A percentile compares a stretch with the other conserved stretches of the same genome.
Evolutionary conservation across 2,329 filamentous ascomycete genomes (phyloP).

Genomic region (Epichloe glyceriae): DNA sequence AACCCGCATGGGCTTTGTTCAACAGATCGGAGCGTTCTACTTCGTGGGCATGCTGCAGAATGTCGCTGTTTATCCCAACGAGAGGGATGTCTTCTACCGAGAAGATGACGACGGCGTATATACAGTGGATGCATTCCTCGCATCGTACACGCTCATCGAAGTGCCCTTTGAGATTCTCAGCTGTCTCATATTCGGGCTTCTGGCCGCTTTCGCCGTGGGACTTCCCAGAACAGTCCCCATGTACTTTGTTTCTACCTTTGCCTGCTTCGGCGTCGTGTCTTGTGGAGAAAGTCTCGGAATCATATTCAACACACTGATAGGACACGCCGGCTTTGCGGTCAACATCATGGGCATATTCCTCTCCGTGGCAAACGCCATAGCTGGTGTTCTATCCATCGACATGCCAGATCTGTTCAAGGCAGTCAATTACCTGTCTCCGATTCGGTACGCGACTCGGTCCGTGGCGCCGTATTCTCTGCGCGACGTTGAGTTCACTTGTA

Average conservation of each 20-base stretch:
- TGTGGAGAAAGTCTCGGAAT: slow-evolving; percentile 68
- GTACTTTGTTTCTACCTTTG: slow-evolving; percentile 55
- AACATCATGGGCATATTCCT: slow-evolving; percentile 59
- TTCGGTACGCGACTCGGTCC: slow-evolving; percentile 56
- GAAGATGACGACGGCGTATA: slow-evolving; percentile 66
- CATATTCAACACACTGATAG: slow-evolving; percentile 66
- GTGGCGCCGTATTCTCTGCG: slow-evolving; percentile 53
- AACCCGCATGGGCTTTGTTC: slow-evolving; percentile 59
- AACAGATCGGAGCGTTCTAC: slow-evolving; percentile 59
- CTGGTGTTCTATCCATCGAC: slow-evolving; percentile 56
- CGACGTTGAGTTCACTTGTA: slow-evolving; percentile 51
- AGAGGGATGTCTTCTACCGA: slow-evolving; percentile 64
- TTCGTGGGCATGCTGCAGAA: slow-evolving; percentile 73
- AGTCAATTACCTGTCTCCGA: slow-evolving; percentile 59
- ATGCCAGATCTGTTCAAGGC: slow-evolving; percentile 53
- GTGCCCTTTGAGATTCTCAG: slow-evolving; percentile 58
- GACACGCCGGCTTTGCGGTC: slow-evolving; percentile 62
- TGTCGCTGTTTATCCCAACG: slow-evolving; percentile 58
- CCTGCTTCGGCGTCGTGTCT: slow-evolving; percentile 59
- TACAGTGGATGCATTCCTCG: slow-evolving; percentile 55
- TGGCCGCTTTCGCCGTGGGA: slow-evolving; percentile 52
- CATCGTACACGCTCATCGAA: slow-evolving; percentile 57
- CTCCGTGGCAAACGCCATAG: slow-evolving; percentile 57
- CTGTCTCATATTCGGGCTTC: slow-evolving; percentile 50
- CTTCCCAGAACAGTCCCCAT: slow-evolving; percentile 49